Base-by-base conservation (phyloP, 1,284 basidiomycete species). In the Malassezia cuniculi region DNA sequence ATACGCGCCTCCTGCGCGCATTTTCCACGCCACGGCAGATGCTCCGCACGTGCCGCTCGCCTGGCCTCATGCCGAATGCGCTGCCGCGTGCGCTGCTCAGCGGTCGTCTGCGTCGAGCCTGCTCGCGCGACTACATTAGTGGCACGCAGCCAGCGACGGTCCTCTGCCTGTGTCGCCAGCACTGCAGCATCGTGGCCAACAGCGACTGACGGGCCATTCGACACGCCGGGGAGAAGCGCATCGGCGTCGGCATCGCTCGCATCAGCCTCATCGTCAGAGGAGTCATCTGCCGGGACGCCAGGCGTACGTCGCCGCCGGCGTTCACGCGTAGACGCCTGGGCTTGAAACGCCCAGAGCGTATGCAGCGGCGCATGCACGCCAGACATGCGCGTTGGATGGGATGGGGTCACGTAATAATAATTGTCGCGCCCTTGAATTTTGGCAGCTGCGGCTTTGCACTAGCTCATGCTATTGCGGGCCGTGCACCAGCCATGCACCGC, bases 1-100 rank as follows among this genome's bases (percentile, higher is more conserved):
- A 57, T 26, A 7, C 55, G 50, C 9, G 55, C 55, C 27, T 50
- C 47, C 18, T 60, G 48, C n/a, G 49, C 48, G 18, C 29, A 41
- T 6, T 42, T 28, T 2, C 50, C 52, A 3, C 51, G 47, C 24
- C 35, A 35, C 4, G 57, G 55, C 1, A 60, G 41, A 17, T 60
- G 57, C 20, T 55, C 47, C 15, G 40, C 48, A 4, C 57, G 48
- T 6, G 57, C 56, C 1, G 57, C 36, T 12, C 42, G 42, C 16
- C 28, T 31, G 6, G 42, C 42, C 21, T 45, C 42, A 18, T 39
- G 37, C 16, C 15, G 18, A 6, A 30, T 31, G 18, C 42, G 36
- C 16, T 39, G 36, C 26, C 31, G 42, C 6, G 36, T 34, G 2
- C 31, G 31, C 18, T 39, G 21, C 29, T 45, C 42, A 6, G 42